These are phyloP conservation scores for Hyphopichia homilentoma DNA, from an alignment of 805 yeast genomes.

Conservation along the genomic window DNA sequence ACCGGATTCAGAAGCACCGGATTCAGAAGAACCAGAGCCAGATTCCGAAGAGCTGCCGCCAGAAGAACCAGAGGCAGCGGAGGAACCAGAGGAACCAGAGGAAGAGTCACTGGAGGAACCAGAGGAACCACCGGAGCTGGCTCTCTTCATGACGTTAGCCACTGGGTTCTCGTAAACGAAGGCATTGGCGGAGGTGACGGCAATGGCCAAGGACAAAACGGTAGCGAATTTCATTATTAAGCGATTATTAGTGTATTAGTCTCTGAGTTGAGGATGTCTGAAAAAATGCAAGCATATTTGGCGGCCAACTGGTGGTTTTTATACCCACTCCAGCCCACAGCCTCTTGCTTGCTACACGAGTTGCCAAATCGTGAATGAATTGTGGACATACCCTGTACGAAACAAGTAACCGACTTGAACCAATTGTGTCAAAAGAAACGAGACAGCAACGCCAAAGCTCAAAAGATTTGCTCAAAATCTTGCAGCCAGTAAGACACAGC, in stretches of 20 bases:
- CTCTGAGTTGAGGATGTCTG: neutral
- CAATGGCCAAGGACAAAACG: slow-evolving; percentile 2
- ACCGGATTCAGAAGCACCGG: neutral
- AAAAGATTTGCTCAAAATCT: no score
- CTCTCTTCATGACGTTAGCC: neutral
- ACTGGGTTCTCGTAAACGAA: neutral
- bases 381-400: no score
- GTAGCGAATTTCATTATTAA: slow-evolving; percentile 3
- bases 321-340: no score
- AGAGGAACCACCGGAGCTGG: neutral
- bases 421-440: no score
- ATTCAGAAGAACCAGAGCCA: neutral
- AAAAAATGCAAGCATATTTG: no score
- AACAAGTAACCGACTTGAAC: no score
- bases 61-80: neutral
- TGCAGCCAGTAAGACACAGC: no score
- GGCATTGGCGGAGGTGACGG: slow-evolving; percentile 1
- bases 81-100: neutral
- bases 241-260: neutral
- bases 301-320: neutral
- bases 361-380: neutral
- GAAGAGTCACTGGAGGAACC: neutral
- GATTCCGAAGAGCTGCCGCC: no score
- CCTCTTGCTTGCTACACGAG: neutral
- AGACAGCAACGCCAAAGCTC: no score